Conservation (phyloP, 2,329 filamentous ascomycete species). For the Chrysosporium keratinophilum region DNA sequence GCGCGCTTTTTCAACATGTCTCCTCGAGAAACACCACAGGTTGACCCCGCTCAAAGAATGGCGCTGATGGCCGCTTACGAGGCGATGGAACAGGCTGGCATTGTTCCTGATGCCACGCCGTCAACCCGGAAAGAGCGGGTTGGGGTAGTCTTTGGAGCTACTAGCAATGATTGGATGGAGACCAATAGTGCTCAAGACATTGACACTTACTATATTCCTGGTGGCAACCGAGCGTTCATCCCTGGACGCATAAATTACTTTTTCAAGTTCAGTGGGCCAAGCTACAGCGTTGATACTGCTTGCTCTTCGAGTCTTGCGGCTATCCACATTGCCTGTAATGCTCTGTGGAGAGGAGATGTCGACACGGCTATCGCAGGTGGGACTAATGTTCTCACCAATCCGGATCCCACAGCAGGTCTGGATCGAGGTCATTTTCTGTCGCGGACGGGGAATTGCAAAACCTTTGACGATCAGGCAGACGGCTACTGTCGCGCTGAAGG, state of each 20-base stretch:
- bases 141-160: constrained; percentile 65
- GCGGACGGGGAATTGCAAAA: constrained; percentile 60
- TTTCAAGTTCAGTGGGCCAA: constrained; percentile 65
- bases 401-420: constrained; percentile 66
- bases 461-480: constrained; percentile 69
- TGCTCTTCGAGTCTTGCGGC: constrained; percentile 61
- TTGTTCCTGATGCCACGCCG: constrained; percentile 60
- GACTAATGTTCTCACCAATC: constrained; percentile 67
- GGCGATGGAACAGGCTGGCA: constrained; percentile 70
- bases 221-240: constrained; percentile 51
- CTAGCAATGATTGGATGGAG: constrained; percentile 67
- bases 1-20: constrained; percentile 37
- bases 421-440: constrained; percentile 69
- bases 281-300: constrained; percentile 64
- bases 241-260: constrained; percentile 62
- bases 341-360: constrained; percentile 47
- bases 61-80: constrained; percentile 69
- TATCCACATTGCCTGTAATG: constrained; percentile 52
- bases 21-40: constrained; percentile 66
- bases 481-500: constrained; percentile 74
- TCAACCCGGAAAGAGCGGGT: constrained; percentile 56
- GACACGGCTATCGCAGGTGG: constrained; percentile 35
- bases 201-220: constrained; percentile 58
- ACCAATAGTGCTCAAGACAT: constrained; percentile 47
- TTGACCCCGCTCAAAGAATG: constrained; percentile 70